phyloP scores from a whole-genome alignment of 495 filamentous ascomycete species.

The Tuber magnatum region DNA sequence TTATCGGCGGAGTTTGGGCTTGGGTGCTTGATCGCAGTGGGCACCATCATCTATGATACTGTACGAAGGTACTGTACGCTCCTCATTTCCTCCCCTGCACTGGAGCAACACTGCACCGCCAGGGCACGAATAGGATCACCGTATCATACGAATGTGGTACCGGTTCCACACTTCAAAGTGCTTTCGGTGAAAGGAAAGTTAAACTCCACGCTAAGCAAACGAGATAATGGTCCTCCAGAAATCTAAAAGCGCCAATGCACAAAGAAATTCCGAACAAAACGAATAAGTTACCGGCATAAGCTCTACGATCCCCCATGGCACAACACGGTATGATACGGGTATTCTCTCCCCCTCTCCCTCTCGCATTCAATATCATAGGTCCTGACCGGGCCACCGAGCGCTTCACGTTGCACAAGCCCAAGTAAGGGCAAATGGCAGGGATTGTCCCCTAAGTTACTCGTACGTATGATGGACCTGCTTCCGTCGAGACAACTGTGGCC shows the following conservation, averaged over 20 bases:
- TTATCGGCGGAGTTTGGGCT: not conserved
- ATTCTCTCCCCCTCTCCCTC: too few species aligned
- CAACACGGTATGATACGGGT: too few species aligned
- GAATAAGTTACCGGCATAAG: not conserved
- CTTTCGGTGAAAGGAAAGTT: not conserved
- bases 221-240: not conserved
- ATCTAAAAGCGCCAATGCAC: not conserved
- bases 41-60: too few species aligned
- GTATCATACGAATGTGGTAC: not conserved
- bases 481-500: slow-evolving; percentile 35
- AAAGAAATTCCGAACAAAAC: not conserved
- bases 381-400: not conserved
- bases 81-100: not conserved
- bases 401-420: not conserved
- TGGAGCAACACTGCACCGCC: too few species aligned
- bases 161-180: not conserved
- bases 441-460: not conserved
- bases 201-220: not conserved
- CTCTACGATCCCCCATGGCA: too few species aligned
- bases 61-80: too few species aligned
- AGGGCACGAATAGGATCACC: not conserved
- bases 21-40: too few species aligned
- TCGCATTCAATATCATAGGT: not conserved
- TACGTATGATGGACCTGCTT: too few species aligned
- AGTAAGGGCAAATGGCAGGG: not conserved